Evolutionary conservation across 2,329 filamentous ascomycete species (phyloP).

Genomic region (Grosmannia clavigera): DNA sequence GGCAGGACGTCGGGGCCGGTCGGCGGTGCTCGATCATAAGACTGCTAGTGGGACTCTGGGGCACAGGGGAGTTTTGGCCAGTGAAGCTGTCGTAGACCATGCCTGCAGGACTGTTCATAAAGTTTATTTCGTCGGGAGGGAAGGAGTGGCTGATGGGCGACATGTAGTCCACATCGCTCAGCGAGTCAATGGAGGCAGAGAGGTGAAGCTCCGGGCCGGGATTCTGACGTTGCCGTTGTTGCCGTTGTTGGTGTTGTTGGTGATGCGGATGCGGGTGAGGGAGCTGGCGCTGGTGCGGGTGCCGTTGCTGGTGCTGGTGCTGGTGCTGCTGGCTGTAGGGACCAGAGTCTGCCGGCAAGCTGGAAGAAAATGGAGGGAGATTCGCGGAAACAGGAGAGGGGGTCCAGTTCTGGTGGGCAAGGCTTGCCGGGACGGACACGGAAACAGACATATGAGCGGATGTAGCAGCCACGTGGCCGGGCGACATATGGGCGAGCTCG

Average conservation of each 20-base stretch:
- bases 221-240: constrained; percentile 20
- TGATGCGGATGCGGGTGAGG: constrained; percentile 3
- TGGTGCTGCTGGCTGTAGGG: neutral
- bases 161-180: constrained; percentile 51
- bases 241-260: constrained; percentile 15
- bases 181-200: constrained; percentile 43
- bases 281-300: neutral
- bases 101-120: constrained; percentile 40
- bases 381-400: neutral
- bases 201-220: constrained; percentile 32
- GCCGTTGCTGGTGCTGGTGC: neutral
- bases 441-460: constrained; percentile 4
- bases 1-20: constrained; percentile 44
- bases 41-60: constrained; percentile 41
- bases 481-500: constrained; percentile 31
- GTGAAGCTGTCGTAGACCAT: constrained; percentile 44
- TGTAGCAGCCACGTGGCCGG: neutral
- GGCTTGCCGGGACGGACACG: constrained; percentile 6
- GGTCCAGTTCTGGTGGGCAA: constrained; percentile 7
- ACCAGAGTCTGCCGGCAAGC: constrained; percentile 5
- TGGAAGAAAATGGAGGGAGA: constrained; percentile 8
- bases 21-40: constrained; percentile 42
- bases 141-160: constrained; percentile 42
- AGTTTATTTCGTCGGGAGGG: constrained; percentile 41
- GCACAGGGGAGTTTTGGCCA: constrained; percentile 37